These are phyloP conservation scores for Mesotaenium endlicherianum DNA, from an alignment of 139 green algal genomes.

Conservation along the genomic window DNA sequence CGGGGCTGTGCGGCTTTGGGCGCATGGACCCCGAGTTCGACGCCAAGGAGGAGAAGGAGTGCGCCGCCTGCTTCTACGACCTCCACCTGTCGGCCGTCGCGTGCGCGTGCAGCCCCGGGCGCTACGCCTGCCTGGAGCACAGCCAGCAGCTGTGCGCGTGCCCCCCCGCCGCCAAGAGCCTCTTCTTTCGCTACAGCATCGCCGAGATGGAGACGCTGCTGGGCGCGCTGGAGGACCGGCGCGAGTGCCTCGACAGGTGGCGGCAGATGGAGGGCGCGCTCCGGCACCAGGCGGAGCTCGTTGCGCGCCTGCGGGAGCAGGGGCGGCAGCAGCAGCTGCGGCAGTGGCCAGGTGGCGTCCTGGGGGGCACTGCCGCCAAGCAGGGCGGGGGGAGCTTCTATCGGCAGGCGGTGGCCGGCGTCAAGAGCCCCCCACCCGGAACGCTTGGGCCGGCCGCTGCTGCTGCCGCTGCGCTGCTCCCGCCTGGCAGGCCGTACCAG, in stretches of 20 bases:
- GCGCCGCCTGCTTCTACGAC: constrained; percentile 15
- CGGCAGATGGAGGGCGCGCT: background rate
- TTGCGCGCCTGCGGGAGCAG: background rate
- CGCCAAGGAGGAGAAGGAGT: background rate
- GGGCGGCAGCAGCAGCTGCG: background rate
- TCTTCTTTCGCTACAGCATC: background rate
- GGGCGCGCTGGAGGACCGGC: background rate
- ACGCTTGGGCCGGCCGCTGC: too few relatives aligned
- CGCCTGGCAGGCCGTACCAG: too few relatives aligned
- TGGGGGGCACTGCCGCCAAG: background rate
- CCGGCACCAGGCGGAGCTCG: background rate
- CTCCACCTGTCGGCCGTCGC: constrained; percentile 11
- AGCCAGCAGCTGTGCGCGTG: background rate
- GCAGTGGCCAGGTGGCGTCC: background rate
- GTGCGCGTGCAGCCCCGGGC: background rate
- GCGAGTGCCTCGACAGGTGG: background rate
- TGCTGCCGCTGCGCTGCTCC: too few relatives aligned
- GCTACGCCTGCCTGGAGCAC: background rate
- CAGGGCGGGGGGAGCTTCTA: background rate
- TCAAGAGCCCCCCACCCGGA: background rate
- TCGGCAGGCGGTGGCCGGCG: background rate
- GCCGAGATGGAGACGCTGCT: background rate
- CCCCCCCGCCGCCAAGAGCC: background rate
- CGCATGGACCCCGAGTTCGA: background rate
- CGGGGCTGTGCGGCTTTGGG: too few relatives aligned